Evolutionary conservation across 176 grass and related monocot species (phyloP), one percentile per base, ranked within the genome.

Genomic region (Echinochloa phyllopogon): DNA sequence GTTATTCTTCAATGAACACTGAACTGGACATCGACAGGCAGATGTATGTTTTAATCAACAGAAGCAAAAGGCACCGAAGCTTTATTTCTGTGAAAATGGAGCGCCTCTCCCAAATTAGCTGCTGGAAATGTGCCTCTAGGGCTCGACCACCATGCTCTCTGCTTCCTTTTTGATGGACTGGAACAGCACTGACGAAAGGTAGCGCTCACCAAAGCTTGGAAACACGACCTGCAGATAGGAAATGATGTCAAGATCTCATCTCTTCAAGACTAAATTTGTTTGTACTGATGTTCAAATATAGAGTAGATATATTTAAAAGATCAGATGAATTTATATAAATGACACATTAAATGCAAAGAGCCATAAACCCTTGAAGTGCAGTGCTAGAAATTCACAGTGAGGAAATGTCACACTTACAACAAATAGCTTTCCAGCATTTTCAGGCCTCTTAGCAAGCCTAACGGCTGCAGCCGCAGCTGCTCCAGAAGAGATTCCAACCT

Each of bases 401-500:
- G 70, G 79, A 69, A 43, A 70, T 47, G n/a, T 8, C 62, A 41
- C 15, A 89, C 95, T 94, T 94, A 93, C 95, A 75, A 97, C 92
- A 86, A 97, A 91, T 8, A 97, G 88, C 78, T 97, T 97, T 39
- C 95, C 92, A 24, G 78, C 83, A 83, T 91, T 97, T 85, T 97
- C 95, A 61, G 86, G 88, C 78, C 86, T 93, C 74, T 90, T 81
- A 7, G 92, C 92, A 88, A 97, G 59, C 69, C 52, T 93, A 81
- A 97, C 83, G 64, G 90, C 90, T 0, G 95, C 95, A 29, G 86
- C 92, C 0, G 92, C 88, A 64, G 95, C 90, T 1, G 95, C 95
- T 44, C 92, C 92, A 51, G 95, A 98, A 71, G 95, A 98, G 62
- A 98, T 95, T 58, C 95, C 95, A 74, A 95, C 95, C 95, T 97